A percentile compares a stretch with the other conserved stretches of the same genome.
These are phyloP conservation scores for Serendipita vermifera DNA, from an alignment of 768 basidiomycete genomes.

Conservation along the genomic window DNA sequence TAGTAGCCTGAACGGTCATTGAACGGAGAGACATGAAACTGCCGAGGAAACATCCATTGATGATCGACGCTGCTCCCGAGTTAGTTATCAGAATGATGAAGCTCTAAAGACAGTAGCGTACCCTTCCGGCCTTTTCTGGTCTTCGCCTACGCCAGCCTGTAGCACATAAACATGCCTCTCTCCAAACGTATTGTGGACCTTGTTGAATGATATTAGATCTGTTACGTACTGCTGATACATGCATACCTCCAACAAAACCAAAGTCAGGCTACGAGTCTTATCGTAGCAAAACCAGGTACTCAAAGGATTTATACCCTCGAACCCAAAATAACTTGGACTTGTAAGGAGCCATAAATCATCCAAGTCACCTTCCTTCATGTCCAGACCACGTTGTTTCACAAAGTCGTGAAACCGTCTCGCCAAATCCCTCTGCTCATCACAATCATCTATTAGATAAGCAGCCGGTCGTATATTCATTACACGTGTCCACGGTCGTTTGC, in stretches of 20 bases:
- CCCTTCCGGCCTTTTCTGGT: slow-evolving; percentile 17
- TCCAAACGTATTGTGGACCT: slow-evolving; percentile 66
- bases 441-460: slow-evolving; percentile 30
- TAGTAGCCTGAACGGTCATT: slow-evolving; percentile 59
- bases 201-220: not conserved
- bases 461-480: slow-evolving; percentile 35
- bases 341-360: slow-evolving; percentile 59
- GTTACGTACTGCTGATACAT: not conserved
- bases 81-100: slow-evolving; percentile 10
- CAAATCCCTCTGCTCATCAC: slow-evolving; percentile 4
- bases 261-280: slow-evolving; percentile 23
- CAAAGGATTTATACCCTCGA: slow-evolving; percentile 58
- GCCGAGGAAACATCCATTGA: slow-evolving; percentile 52
- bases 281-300: slow-evolving; percentile 55
- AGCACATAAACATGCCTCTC: slow-evolving; percentile 53
- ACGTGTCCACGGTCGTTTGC: slow-evolving; percentile 28
- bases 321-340: slow-evolving; percentile 55
- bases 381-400: slow-evolving; percentile 13
- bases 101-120: not conserved
- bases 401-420: slow-evolving; percentile 8
- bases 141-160: slow-evolving; percentile 34
- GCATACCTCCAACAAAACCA: slow-evolving; percentile 45
- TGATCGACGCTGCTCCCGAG: slow-evolving; percentile 38
- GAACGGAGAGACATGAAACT: slow-evolving; percentile 68
- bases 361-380: slow-evolving; percentile 18